Evolutionary conservation across 805 yeast genomes (phyloP), one percentile per base, ranked within the genome.

Genomic region (Metschnikowia noctiluminum): DNA sequence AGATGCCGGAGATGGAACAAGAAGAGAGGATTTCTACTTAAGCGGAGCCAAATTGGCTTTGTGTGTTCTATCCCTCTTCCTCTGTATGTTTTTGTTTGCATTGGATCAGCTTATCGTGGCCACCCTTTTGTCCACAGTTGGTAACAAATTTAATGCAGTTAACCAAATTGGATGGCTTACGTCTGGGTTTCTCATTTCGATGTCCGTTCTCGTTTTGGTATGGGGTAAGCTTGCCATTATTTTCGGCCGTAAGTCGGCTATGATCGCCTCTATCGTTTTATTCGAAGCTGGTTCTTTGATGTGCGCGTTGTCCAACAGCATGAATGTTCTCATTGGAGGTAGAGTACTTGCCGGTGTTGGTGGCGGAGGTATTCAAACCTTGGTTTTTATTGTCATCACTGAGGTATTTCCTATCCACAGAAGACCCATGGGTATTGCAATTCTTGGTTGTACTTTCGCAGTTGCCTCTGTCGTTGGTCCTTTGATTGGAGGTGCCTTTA

Each of bases 1-100:
- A 43, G 76, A 73, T 54, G 74, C 76, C 26, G 75, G 76, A 35
- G 76, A 71, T 50, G 76, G 75, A 14, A 68, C 74, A 6, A 60
- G 52, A 40, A 61, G 72, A 53, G 67, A 66, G 45, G 74, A 71
- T 30, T 71, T 69, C 48, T 66, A 66, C 43, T 56, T 71, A 45
- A 49, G 59, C 38, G 76, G 75, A 0, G 10, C 46, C 28, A 54
- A 56, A 15, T 54, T 71, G 28, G 46, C 38, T 2, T 36, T 63
- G 36, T 55, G 74, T 49, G 51, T 69, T 16, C 8, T 58, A 1
- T 57, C 74, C 3, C 47, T 65, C 6, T 63, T 63, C 46, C 47
- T 66, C 40, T 64, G 67, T 52, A 43, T 70, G 51, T 69, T 71
- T 46, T 49, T 70, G 12, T 61, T 64, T 15, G 73, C 73, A 2